A percentile compares a stretch with the other conserved stretches of the same genome.
These are phyloP conservation scores for Tephrocybe sp. DNA, from an alignment of 768 basidiomycete genomes.

Conservation along the genomic window DNA sequence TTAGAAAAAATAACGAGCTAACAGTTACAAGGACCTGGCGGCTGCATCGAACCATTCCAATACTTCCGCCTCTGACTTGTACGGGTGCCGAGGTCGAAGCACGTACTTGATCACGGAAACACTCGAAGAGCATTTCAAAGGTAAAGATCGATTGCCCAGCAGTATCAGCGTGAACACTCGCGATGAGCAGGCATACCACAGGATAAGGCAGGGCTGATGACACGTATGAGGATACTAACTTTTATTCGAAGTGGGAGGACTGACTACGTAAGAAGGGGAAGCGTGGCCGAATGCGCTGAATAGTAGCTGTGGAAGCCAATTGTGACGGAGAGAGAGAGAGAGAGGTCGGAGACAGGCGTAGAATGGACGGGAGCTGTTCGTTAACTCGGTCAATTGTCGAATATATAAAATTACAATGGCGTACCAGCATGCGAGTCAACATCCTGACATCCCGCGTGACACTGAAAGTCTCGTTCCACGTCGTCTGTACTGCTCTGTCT, in stretches of 20 bases:
- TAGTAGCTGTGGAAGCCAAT: slow-evolving; percentile 40
- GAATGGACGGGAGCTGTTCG: slow-evolving; percentile 42
- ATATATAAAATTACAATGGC: slow-evolving; percentile 19
- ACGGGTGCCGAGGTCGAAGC: slow-evolving; percentile 74
- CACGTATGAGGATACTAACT: background rate
- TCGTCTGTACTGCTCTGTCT: slow-evolving; percentile 43
- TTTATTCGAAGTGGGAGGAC: slow-evolving; percentile 17
- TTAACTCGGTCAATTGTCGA: background rate
- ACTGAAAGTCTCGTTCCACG: slow-evolving; percentile 59
- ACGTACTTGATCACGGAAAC: slow-evolving; percentile 74
- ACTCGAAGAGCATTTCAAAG: slow-evolving; percentile 88
- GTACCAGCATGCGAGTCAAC: slow-evolving; percentile 61
- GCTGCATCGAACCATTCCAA: slow-evolving; percentile 71
- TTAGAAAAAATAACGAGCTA: slow-evolving; percentile 25
- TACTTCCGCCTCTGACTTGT: slow-evolving; percentile 69
- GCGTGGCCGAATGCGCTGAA: slow-evolving; percentile 59
- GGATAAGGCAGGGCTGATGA: slow-evolving; percentile 73
- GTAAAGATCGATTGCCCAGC: slow-evolving; percentile 81
- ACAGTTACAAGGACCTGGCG: slow-evolving; percentile 68
- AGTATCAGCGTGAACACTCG: slow-evolving; percentile 74
- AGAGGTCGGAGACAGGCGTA: slow-evolving; percentile 45
- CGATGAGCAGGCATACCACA: slow-evolving; percentile 78
- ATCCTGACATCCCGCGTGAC: slow-evolving; percentile 61
- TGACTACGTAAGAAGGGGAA: slow-evolving; percentile 56
- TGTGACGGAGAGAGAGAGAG: slow-evolving; percentile 53